Evolutionary conservation across 768 basidiomycete species (phyloP).

Genomic region (Trametes maxima): DNA sequence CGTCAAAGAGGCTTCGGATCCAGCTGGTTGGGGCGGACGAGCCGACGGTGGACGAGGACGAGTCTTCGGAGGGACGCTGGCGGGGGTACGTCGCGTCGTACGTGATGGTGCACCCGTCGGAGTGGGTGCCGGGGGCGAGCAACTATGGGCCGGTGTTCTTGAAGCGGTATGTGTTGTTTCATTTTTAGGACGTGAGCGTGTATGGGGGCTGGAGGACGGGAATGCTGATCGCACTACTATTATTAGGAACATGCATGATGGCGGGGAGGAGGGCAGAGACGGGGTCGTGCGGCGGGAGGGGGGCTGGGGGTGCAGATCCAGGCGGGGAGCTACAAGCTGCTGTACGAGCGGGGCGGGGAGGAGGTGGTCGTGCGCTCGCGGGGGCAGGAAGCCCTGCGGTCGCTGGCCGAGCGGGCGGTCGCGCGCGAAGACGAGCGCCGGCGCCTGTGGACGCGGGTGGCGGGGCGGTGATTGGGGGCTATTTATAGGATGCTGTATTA

Average conservation of each 20-base stretch:
- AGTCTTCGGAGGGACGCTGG: slow-evolving; percentile 60
- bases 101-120: slow-evolving; percentile 69
- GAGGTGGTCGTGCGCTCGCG: slow-evolving; percentile 51
- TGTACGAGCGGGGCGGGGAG: slow-evolving; percentile 69
- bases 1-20: slow-evolving; percentile 57
- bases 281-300: slow-evolving; percentile 37
- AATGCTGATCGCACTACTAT: slow-evolving; percentile 39
- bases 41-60: slow-evolving; percentile 62
- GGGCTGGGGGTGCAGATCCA: slow-evolving; percentile 58
- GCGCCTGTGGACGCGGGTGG: slow-evolving; percentile 41
- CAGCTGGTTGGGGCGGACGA: slow-evolving; percentile 64
- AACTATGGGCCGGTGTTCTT: slow-evolving; percentile 51
- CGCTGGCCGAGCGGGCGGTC: slow-evolving; percentile 42
- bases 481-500: slow-evolving; percentile 25
- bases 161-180: slow-evolving; percentile 50
- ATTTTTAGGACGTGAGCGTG: slow-evolving; percentile 11
- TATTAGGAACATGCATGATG: slow-evolving; percentile 52
- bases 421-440: slow-evolving; percentile 59
- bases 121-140: slow-evolving; percentile 57
- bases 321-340: slow-evolving; percentile 63
- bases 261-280: slow-evolving; percentile 32
- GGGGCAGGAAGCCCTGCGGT: slow-evolving; percentile 37
- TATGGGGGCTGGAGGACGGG: slow-evolving; percentile 15
- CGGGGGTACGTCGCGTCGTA: slow-evolving; percentile 74
- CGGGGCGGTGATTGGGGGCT: slow-evolving; percentile 21